phyloP scores from a whole-genome alignment of 2,329 filamentous ascomycete genomes.

The Didymella arachidicola region DNA sequence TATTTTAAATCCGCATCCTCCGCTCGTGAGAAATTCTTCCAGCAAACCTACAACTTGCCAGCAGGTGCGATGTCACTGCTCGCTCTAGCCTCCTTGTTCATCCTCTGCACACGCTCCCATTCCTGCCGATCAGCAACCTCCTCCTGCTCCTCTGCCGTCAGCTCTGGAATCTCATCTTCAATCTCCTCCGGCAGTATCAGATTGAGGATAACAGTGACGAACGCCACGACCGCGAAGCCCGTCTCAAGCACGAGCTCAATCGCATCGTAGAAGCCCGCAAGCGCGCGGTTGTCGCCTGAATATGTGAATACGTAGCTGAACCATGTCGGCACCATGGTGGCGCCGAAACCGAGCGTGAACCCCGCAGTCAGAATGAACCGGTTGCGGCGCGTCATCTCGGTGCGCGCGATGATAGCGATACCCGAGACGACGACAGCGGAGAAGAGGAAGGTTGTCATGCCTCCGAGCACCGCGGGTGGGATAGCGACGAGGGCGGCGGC shows the following conservation, averaged over 20 bases:
- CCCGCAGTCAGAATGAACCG: slow-evolving; percentile 82
- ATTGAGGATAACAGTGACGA: slow-evolving; percentile 77
- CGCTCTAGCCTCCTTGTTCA: slow-evolving; percentile 30
- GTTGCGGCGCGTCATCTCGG: slow-evolving; percentile 79
- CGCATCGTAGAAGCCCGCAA: slow-evolving; percentile 78
- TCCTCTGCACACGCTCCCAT: slow-evolving; percentile 49
- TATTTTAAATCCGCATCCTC: background rate
- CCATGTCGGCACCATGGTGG: slow-evolving; percentile 62
- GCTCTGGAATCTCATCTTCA: slow-evolving; percentile 65
- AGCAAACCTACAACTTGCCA: background rate
- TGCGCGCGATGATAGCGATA: slow-evolving; percentile 75
- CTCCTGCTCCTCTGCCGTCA: slow-evolving; percentile 53
- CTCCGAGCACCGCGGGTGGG: slow-evolving; percentile 61
- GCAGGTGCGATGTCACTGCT: slow-evolving; percentile 16
- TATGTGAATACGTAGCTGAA: slow-evolving; percentile 78
- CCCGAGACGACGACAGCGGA: slow-evolving; percentile 78
- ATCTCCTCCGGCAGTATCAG: slow-evolving; percentile 75
- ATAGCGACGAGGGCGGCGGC: slow-evolving; percentile 81
- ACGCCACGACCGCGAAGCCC: slow-evolving; percentile 75
- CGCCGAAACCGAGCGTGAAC: slow-evolving; percentile 72
- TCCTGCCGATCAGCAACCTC: slow-evolving; percentile 51
- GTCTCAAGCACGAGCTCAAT: slow-evolving; percentile 60
- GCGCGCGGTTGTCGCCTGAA: slow-evolving; percentile 68
- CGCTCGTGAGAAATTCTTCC: background rate
- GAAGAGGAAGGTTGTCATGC: slow-evolving; percentile 78